phyloP scores from a whole-genome alignment of 106 monocot genomes.

The Dendrobium huoshanense region DNA sequence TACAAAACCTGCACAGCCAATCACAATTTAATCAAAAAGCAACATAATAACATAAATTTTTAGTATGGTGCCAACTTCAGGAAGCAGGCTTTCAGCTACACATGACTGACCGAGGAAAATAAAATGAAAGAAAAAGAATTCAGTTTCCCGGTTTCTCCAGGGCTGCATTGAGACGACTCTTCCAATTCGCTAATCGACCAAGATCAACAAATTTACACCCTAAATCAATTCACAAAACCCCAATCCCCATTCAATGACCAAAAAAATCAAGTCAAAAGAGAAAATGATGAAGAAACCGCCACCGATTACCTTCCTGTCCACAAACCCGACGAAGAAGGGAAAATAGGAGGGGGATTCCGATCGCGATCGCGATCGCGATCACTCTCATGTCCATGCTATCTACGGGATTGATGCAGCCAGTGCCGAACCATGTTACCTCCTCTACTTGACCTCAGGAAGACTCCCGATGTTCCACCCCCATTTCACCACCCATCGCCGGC shows the following conservation, averaged over 20 bases:
- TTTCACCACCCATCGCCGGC: background rate
- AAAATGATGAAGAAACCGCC: background rate
- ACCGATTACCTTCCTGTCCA: constrained; percentile 3
- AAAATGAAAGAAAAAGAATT: background rate
- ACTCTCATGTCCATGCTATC: constrained; percentile 3
- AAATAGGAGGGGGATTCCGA: background rate
- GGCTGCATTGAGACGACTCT: background rate
- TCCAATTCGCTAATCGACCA: background rate
- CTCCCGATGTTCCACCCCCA: background rate
- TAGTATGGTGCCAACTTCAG: background rate
- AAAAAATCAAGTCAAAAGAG: background rate
- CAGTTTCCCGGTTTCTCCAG: background rate
- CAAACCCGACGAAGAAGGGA: background rate
- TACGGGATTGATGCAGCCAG: background rate
- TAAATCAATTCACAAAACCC: background rate
- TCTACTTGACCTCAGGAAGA: background rate
- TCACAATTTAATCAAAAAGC: background rate
- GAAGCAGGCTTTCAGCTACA: background rate
- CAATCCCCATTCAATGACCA: background rate
- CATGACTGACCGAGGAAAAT: background rate
- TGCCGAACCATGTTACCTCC: constrained; percentile 4
- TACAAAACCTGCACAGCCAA: constrained; percentile 24
- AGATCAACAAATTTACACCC: background rate
- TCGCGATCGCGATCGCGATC: background rate
- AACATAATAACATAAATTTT: background rate